Evolutionary conservation across 2,329 filamentous ascomycete genomes (phyloP), one percentile per base, ranked within the genome.

Genomic region (Penicillium digitatum): DNA sequence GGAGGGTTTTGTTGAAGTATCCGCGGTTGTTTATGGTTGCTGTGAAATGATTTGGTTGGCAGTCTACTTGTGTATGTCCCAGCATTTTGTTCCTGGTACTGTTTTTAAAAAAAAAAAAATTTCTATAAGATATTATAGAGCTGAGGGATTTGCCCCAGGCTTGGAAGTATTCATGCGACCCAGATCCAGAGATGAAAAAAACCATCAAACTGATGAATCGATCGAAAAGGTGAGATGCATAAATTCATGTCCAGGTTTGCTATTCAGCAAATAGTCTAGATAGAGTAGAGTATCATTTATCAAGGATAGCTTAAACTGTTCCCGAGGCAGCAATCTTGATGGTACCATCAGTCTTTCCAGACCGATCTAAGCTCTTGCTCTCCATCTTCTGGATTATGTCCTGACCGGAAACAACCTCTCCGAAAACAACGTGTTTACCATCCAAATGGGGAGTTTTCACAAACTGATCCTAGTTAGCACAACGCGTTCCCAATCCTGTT

Each of bases 381-480:
- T 85, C 82, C 62, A 85, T 81, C 45, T 75, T 72, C 69, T 77
- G 76, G 69, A 85, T 72, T 68, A 79, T 76, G 58, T 78, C 81
- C 56, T 76, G 73, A 38, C 72, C 68, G 54, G 82, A 79, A 57
- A 77, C 77, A 56, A 85, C 82, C 67, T 81, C 72, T 68, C 83
- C 83, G 69, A 86, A 86, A 72, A 86, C 83, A 70, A 85, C 82
- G 75, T 86, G 83, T 74, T 82, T 83, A 68, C 81, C 81, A 69
- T 86, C 81, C 60, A 85, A 77, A 81, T 82, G 85, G 58, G 73
- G 76, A 64, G 82, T 85, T 58, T 79, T 74, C 64, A 83, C 81
- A 65, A 55, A 56, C 53, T 58, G 20, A 18, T n/a, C 1, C 1
- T n/a, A 22, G 27, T 50, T 16, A 49, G 47, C 6, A 20, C 34